phyloP scores from a whole-genome alignment of 306 rosid species.

The Prosopis cineraria region DNA sequence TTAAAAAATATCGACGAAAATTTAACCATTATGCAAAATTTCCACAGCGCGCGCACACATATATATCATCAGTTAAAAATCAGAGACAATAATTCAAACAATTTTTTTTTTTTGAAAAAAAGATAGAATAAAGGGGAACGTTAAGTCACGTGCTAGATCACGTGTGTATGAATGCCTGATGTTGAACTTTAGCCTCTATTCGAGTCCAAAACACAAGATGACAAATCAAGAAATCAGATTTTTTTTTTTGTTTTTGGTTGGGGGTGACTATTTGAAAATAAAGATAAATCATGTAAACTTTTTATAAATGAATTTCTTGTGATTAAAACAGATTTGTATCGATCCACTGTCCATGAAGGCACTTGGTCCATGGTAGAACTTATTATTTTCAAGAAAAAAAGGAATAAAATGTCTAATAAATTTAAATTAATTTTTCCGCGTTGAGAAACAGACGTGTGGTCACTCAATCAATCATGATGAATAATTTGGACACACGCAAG shows the following conservation, averaged over 20 bases:
- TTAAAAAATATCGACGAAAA: neutral
- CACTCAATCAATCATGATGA: neutral
- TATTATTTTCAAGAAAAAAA: neutral
- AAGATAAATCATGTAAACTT: neutral
- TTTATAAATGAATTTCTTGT: neutral
- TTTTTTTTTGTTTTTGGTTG: neutral
- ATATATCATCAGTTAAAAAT: neutral
- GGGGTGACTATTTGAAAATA: neutral
- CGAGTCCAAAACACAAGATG: slow-evolving; percentile 13
- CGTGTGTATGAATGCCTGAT: slow-evolving; percentile 8
- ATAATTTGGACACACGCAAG: neutral
- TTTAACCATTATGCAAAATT: neutral
- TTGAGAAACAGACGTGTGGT: neutral
- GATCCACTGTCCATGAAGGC: neutral
- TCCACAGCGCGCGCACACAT: neutral
- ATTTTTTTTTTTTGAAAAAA: neutral
- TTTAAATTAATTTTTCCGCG: neutral
- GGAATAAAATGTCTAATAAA: neutral
- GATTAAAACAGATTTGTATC: neutral
- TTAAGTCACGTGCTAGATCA: slow-evolving; percentile 28
- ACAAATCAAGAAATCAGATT: neutral
- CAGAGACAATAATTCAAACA: neutral
- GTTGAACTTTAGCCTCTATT: neutral
- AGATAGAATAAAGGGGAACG: neutral
- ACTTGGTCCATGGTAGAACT: neutral